A percentile compares a stretch with the other conserved stretches of the same genome.
These are phyloP conservation scores for Pseudonitzschia delicatissima DNA, from an alignment of 108 stramenopile genomes.

Conservation along the genomic window DNA sequence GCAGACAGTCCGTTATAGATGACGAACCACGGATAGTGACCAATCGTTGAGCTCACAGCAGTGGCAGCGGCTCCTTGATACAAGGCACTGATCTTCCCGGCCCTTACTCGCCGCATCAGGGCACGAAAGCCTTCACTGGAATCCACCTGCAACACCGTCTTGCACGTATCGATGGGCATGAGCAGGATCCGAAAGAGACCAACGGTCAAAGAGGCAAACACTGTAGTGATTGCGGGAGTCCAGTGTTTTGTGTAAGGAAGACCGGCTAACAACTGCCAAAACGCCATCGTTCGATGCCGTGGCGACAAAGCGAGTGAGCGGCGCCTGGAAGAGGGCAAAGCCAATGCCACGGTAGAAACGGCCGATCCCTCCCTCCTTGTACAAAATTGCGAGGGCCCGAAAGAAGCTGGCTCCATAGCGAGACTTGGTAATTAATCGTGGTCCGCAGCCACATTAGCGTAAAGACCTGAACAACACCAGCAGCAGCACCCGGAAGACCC, in stretches of 20 bases:
- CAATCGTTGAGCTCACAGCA: constrained; percentile 54
- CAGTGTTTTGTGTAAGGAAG: constrained; percentile 46
- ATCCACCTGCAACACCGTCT: constrained; percentile 96
- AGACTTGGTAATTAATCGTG: constrained; percentile 92
- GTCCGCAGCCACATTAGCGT: constrained; percentile 89
- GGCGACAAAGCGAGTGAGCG: constrained; percentile 85
- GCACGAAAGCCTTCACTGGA: constrained; percentile 55
- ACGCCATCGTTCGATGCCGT: constrained; percentile 93
- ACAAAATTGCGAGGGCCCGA: constrained; percentile 62
- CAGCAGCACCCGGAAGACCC: constrained; percentile 86
- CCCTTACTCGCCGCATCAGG: constrained; percentile 58
- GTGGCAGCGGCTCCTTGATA: constrained; percentile 74
- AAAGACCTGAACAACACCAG: constrained; percentile 87
- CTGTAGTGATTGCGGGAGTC: constrained; percentile 74
- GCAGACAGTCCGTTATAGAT: constrained; percentile 62
- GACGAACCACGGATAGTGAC: constrained; percentile 80
- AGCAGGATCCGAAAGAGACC: constrained; percentile 83
- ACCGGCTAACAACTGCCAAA: constrained; percentile 49
- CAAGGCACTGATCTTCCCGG: constrained; percentile 63
- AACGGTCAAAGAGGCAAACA: constrained; percentile 75
- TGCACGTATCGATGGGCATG: constrained; percentile 94
- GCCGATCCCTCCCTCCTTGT: constrained; percentile 80
- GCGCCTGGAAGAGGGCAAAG: constrained; percentile 92
- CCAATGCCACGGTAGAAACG: constrained; percentile 90
- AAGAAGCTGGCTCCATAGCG: constrained; percentile 85